These are phyloP conservation scores for Vitis cinerea DNA, from an alignment of 164 flowering plant genomes.

Conservation along the genomic window DNA sequence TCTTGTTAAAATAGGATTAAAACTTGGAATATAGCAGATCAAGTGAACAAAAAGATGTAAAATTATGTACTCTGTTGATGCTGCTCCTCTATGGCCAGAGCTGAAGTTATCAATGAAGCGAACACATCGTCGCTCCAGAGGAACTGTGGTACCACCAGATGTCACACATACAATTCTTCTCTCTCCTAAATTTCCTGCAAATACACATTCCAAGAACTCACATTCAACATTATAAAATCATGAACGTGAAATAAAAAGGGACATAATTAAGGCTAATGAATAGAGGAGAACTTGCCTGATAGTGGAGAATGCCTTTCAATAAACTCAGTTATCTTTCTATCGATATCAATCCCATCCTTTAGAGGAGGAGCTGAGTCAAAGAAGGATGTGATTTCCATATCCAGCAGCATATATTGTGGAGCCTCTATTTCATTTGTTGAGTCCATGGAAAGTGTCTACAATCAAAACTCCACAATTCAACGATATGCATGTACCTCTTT, in stretches of 20 bases:
- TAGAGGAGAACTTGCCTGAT: slow-evolving; percentile 36
- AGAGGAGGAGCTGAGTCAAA: slow-evolving; percentile 83
- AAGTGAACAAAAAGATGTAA: not conserved
- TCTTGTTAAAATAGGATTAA: slow-evolving; percentile 3
- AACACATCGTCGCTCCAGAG: slow-evolving; percentile 86
- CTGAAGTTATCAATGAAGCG: slow-evolving; percentile 94
- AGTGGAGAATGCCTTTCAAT: slow-evolving; percentile 36
- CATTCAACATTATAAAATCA: not conserved
- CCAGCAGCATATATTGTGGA: slow-evolving; percentile 18
- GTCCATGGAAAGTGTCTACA: slow-evolving; percentile 25
- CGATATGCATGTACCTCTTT: not conserved
- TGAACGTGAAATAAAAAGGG: not conserved
- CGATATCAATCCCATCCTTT: slow-evolving; percentile 34
- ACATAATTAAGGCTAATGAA: not conserved
- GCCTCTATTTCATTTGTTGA: slow-evolving; percentile 17
- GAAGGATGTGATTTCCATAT: slow-evolving; percentile 47
- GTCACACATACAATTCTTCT: slow-evolving; percentile 78
- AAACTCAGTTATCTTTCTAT: slow-evolving; percentile 45
- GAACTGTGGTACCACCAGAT: slow-evolving; percentile 96
- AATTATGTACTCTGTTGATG: slow-evolving; percentile 84
- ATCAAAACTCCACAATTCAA: not conserved
- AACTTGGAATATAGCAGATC: not conserved
- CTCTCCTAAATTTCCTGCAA: slow-evolving; percentile 36
- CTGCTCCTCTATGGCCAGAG: slow-evolving; percentile 93
- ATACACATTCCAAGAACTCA: not conserved